Base-by-base conservation (phyloP, 768 basidiomycete species). In the Leccinum aurantiacum region DNA sequence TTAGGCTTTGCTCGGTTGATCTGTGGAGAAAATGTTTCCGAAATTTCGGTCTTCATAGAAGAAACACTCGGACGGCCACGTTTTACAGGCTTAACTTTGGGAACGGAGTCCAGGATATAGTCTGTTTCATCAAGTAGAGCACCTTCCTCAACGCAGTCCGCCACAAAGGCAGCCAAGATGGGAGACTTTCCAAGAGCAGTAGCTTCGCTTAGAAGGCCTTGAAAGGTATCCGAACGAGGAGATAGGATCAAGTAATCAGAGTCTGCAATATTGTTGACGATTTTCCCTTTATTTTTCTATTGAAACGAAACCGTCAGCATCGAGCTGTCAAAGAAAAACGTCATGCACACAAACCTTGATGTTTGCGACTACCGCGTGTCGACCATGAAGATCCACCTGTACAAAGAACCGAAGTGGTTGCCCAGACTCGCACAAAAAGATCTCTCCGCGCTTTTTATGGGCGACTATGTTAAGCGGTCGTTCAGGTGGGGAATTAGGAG, bases 201-300 rank as follows among this genome's bases (percentile, higher is more conserved):
- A 0, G 79, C 73, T n/a, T 73, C 72, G 19, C 63, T 72, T n/a
- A 78, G 64, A 46, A 85, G 77, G n/a, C 77, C 78, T 22, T 75
- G 75, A 59, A 83, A 88, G 7, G 78, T 78, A 63, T 78, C 80
- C 17, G 83, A 81, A 25, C 79, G 78, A 19, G 79, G 69, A 53
- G 80, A 81, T 41, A 91, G 74, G 37, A 92, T 78, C 13, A 81
- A 78, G 68, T 82, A 89, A 67, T 89, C 83, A 6, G 89, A 88
- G 13, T 77, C 75, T 9, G 75, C 70, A n/a, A 84, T 79, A 37
- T 79, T 78, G 24, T 78, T 77, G 11, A 78, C 79, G 53, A 90
- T 84, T 60, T 69, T 79, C 9, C 90, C 90, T 10, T 85, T 88
- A 60, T 87, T 78, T 81, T 79, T 86, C 90, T 92, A 68, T 14